Conservation (phyloP, 2,329 filamentous ascomycete species). For the Hansfordia pulvinata region DNA sequence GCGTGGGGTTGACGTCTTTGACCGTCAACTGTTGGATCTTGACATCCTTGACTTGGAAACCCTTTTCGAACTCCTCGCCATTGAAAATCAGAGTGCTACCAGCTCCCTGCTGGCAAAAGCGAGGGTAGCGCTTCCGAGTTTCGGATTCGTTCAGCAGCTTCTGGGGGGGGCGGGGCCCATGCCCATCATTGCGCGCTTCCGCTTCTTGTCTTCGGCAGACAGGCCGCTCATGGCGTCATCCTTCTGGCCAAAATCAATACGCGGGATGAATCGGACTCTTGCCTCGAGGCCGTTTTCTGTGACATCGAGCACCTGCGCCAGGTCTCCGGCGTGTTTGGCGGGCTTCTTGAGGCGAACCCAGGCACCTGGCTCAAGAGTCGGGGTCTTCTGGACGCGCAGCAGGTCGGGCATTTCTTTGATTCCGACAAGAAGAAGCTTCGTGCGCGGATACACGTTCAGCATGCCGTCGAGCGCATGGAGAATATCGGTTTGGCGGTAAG, state of each 20-base stretch:
- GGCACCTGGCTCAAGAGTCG: slow-evolving; percentile 70
- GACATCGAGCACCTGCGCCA: slow-evolving; percentile 85
- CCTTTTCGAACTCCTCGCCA: slow-evolving; percentile 80
- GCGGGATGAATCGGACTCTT: slow-evolving; percentile 74
- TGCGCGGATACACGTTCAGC: slow-evolving; percentile 78
- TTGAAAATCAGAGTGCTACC: slow-evolving; percentile 55
- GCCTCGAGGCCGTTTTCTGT: slow-evolving; percentile 88
- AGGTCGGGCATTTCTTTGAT: slow-evolving; percentile 97
- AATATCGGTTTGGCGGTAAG: slow-evolving; percentile 75
- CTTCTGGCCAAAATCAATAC: slow-evolving; percentile 80
- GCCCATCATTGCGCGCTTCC: slow-evolving; percentile 61
- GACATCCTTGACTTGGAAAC: slow-evolving; percentile 87
- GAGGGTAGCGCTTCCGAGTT: slow-evolving; percentile 73
- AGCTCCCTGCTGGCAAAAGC: too few species aligned
- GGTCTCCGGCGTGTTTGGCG: slow-evolving; percentile 72
- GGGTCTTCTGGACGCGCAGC: slow-evolving; percentile 78
- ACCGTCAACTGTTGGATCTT: slow-evolving; percentile 77
- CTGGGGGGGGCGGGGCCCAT: slow-evolving; percentile 66
- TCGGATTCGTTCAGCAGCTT: slow-evolving; percentile 87
- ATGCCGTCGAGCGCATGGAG: slow-evolving; percentile 70
- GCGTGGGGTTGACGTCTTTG: slow-evolving; percentile 80
- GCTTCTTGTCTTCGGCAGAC: slow-evolving; percentile 52
- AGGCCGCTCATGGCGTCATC: slow-evolving; percentile 48
- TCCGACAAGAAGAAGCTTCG: slow-evolving; percentile 76
- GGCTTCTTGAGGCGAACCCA: slow-evolving; percentile 81